These are phyloP conservation scores for Helotiales sp. DNA, from an alignment of 2,329 filamentous ascomycete species.

Conservation along the genomic window DNA sequence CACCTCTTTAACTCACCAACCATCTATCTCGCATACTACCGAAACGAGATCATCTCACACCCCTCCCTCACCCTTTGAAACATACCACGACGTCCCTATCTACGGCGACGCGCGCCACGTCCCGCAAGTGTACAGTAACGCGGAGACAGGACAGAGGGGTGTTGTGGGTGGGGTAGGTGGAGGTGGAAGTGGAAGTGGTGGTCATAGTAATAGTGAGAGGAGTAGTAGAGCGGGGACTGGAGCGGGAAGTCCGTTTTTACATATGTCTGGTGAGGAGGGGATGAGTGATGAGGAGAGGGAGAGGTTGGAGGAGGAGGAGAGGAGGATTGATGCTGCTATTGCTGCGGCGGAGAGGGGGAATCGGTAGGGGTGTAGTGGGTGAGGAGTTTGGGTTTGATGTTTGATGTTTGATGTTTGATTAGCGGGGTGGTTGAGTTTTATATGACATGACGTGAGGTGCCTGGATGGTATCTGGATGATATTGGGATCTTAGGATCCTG, in stretches of 20 bases:
- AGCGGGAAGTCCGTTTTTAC: slow-evolving; percentile 16
- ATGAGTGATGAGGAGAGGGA: slow-evolving; percentile 30
- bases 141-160: neutral
- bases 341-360: slow-evolving; percentile 27
- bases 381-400: neutral
- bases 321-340: slow-evolving; percentile 33
- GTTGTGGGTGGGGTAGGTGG: neutral
- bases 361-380: neutral
- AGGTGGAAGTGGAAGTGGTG: neutral
- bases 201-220: too few relatives aligned
- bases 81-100: slow-evolving; percentile 24
- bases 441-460: neutral
- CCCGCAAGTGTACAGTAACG: slow-evolving; percentile 16
- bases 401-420: slow-evolving; percentile 4
- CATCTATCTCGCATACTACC: neutral
- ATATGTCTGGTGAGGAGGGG: slow-evolving; percentile 24
- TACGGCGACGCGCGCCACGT: slow-evolving; percentile 20
- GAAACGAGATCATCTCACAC: neutral
- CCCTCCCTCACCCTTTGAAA: slow-evolving; percentile 7
- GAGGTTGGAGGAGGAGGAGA: slow-evolving; percentile 33
- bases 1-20: neutral
- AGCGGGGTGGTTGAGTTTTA: slow-evolving; percentile 1
- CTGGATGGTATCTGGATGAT: neutral
- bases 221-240: neutral
- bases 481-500: neutral